phyloP scores from a whole-genome alignment of 768 basidiomycete species.

The Dendrothele bispora region DNA sequence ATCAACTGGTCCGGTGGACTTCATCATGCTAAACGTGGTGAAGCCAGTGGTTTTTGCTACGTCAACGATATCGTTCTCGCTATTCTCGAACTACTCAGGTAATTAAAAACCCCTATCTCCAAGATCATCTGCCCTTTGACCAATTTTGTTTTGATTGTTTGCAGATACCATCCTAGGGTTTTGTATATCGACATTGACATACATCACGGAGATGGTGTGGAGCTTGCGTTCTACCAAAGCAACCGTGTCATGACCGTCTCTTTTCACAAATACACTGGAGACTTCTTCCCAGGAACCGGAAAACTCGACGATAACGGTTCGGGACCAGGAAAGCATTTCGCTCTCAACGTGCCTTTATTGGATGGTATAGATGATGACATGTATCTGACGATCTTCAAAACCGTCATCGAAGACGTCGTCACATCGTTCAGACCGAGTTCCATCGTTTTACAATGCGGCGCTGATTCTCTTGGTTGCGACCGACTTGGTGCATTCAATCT shows the following conservation, averaged over 20 bases:
- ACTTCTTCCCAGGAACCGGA: constrained; percentile 98
- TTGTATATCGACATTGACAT: constrained; percentile 99
- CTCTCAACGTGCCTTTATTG: constrained; percentile 89
- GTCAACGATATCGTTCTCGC: constrained; percentile 96
- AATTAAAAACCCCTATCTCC: constrained; percentile 14
- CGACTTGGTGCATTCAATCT: constrained; percentile 96
- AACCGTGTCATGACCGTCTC: constrained; percentile 99
- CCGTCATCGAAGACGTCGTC: constrained; percentile 93
- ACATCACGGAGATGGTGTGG: constrained; percentile 97
- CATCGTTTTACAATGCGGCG: constrained; percentile 96
- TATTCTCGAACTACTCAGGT: constrained; percentile 91
- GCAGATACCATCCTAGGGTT: constrained; percentile 88
- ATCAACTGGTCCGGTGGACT: constrained; percentile 99
- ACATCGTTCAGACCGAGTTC: constrained; percentile 82
- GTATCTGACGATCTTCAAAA: constrained; percentile 94
- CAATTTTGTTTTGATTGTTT: neutral
- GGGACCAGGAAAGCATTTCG: constrained; percentile 91
- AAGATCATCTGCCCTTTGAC: neutral
- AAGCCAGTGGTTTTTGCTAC: constrained; percentile 98
- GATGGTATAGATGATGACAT: constrained; percentile 98
- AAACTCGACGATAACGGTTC: constrained; percentile 91
- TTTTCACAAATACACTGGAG: constrained; percentile 98
- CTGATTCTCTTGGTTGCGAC: constrained; percentile 94
- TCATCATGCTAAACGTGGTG: constrained; percentile 96
- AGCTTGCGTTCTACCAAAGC: constrained; percentile 96